Conservation (phyloP, 441 rosid genomes). For the Brassica hybrid region DNA sequence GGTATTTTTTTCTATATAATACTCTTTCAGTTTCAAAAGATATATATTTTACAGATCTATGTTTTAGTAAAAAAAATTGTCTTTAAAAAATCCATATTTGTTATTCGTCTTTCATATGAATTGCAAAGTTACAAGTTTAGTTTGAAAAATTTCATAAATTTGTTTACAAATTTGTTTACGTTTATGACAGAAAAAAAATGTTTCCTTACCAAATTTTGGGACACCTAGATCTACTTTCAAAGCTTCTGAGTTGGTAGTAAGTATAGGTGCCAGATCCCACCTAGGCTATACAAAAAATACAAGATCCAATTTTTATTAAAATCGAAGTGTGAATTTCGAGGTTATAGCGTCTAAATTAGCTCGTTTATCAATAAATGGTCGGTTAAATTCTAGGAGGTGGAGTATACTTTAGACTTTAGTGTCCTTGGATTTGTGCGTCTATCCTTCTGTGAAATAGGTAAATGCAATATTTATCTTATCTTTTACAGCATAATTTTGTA, state of each 20-base stretch:
- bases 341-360: neutral
- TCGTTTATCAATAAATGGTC: conserved; percentile 19
- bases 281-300: conserved; percentile 19
- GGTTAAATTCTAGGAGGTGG: neutral
- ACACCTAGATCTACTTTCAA: conserved; percentile 25
- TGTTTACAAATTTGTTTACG: no score
- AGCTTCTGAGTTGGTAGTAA: conserved; percentile 4
- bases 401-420: neutral
- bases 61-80: no score
- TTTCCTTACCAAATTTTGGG: conserved; percentile 8
- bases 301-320: conserved; percentile 22
- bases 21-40: no score
- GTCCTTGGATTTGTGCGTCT: neutral
- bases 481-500: neutral
- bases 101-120: no score
- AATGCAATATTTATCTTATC: neutral
- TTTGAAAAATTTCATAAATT: no score
- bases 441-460: neutral
- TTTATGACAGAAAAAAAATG: no score
- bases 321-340: conserved; percentile 2
- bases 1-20: no score
- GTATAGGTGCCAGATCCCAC: conserved; percentile 34
- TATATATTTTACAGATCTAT: no score
- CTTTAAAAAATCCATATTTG: no score
- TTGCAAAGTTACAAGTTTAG: no score